Evolutionary conservation across 169 alveolate species (phyloP).

Genomic region (Plasmodium blacklocki): DNA sequence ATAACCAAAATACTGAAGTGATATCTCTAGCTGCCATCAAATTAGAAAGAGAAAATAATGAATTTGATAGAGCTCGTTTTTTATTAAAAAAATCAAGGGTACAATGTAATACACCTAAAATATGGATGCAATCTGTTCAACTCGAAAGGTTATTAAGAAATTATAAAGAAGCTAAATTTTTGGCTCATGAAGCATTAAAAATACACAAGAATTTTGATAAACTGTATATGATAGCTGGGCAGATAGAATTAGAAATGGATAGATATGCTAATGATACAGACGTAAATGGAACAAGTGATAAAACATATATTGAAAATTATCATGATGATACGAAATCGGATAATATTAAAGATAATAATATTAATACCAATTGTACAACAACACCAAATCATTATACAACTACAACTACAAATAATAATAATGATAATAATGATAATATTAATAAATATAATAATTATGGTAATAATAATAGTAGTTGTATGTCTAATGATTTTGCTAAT

Average conservation of each 20-base stretch:
- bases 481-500: background rate
- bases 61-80: constrained; percentile 94
- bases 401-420: background rate
- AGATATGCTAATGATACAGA: background rate
- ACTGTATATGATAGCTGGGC: constrained; percentile 94
- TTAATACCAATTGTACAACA: background rate
- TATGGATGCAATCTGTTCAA: constrained; percentile 94
- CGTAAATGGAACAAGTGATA: background rate
- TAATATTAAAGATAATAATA: background rate
- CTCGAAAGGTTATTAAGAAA: constrained; percentile 91
- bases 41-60: constrained; percentile 93
- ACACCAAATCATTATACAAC: background rate
- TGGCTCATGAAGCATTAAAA: constrained; percentile 87
- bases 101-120: constrained; percentile 88
- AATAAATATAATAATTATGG: background rate
- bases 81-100: constrained; percentile 92
- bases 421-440: background rate
- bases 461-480: too few species aligned
- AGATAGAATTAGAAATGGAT: constrained; percentile 85
- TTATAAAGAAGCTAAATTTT: constrained; percentile 82
- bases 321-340: background rate
- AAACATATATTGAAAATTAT: background rate
- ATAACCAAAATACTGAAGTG: constrained; percentile 90
- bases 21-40: constrained; percentile 92
- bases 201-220: constrained; percentile 90